phyloP scores from a whole-genome alignment of 495 filamentous ascomycete genomes.

The Lasiosphaeris hirsuta region DNA sequence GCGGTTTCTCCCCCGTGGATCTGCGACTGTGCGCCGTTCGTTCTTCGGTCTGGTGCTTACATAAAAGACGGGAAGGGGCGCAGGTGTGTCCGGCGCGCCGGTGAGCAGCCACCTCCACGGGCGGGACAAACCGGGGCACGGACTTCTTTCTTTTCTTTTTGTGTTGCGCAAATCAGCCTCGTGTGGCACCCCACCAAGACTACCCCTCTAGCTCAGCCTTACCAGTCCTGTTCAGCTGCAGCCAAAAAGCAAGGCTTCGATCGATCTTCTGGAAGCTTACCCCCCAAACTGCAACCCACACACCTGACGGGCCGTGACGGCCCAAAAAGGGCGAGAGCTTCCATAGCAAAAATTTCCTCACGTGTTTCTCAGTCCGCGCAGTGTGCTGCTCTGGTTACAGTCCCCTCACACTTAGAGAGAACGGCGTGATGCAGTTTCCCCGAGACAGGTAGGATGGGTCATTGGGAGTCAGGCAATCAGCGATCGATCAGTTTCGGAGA shows the following conservation, averaged over 20 bases:
- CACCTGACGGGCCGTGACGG: neutral
- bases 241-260: conserved; percentile 12
- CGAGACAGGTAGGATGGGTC: too few relatives aligned
- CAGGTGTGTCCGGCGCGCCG: neutral
- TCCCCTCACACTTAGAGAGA: neutral
- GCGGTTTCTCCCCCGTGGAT: neutral
- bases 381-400: neutral
- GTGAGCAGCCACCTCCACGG: neutral
- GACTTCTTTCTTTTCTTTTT: conserved; percentile 6
- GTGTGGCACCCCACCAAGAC: conserved; percentile 17
- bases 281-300: conserved; percentile 8
- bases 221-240: conserved; percentile 27
- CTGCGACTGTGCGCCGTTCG: neutral
- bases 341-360: neutral
- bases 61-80: neutral
- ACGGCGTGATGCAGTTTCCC: too few relatives aligned
- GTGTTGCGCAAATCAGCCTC: conserved; percentile 11
- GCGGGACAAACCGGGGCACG: conserved; percentile 6
- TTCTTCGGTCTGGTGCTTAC: neutral
- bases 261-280: conserved; percentile 24
- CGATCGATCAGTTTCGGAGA: too few relatives aligned
- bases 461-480: too few relatives aligned
- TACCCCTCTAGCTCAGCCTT: conserved; percentile 24
- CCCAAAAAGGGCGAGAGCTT: neutral
- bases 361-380: neutral